phyloP scores from a whole-genome alignment of 2,329 filamentous ascomycete genomes.

The Colletotrichum sp. region DNA sequence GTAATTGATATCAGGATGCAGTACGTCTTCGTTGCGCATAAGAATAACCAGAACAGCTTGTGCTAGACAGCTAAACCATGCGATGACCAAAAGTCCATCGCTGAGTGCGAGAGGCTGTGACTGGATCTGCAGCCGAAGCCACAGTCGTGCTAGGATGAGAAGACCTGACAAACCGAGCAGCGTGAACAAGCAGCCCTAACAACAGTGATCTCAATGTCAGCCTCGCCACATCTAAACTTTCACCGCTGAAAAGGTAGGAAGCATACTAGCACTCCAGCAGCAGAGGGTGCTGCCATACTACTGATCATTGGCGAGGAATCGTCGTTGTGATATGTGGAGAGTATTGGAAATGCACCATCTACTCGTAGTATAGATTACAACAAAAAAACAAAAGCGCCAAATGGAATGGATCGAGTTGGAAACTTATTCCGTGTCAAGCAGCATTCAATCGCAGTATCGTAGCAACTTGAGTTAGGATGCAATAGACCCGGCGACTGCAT shows the following conservation, averaged over 20 bases:
- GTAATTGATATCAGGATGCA: background rate
- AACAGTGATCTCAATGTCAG: background rate
- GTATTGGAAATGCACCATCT: background rate
- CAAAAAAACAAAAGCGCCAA: background rate
- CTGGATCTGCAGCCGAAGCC: background rate
- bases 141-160: background rate
- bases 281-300: background rate
- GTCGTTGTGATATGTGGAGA: background rate
- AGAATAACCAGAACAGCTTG: background rate
- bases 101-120: background rate
- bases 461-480: background rate
- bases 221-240: background rate
- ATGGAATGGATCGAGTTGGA: background rate
- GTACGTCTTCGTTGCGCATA: background rate
- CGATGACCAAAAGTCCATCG: background rate
- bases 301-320: background rate
- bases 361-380: background rate
- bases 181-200: background rate
- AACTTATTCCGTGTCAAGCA: background rate
- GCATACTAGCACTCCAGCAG: background rate
- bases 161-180: background rate
- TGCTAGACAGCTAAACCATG: background rate
- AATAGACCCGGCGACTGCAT: background rate
- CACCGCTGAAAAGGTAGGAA: background rate
- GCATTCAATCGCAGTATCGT: background rate